Percentiles rank a stretch among this genome's conserved stretches.
Evolutionary conservation across 108 stramenopile genomes (phyloP).

Genomic region (Conticribra weissflogii): DNA sequence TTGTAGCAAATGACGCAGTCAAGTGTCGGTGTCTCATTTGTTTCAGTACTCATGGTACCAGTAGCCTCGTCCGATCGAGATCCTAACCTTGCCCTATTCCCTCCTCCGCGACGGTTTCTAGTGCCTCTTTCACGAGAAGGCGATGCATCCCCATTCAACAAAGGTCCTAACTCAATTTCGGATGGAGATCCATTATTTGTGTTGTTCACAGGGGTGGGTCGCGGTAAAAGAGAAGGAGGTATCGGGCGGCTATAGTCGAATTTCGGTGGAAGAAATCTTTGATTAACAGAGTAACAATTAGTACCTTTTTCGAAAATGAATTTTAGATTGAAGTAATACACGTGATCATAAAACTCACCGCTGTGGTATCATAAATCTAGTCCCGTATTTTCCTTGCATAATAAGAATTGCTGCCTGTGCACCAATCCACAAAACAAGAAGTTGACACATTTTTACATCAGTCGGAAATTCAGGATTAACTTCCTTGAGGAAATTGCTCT

Average conservation of each 20-base stretch:
- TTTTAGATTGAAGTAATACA: not conserved
- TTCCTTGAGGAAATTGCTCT: slow-evolving; percentile 87
- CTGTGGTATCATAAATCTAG: slow-evolving; percentile 94
- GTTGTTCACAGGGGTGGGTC: slow-evolving; percentile 22
- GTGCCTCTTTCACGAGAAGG: slow-evolving; percentile 20
- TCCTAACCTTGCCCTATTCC: slow-evolving; percentile 32
- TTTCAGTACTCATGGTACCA: slow-evolving; percentile 38
- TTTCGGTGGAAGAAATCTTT: slow-evolving; percentile 87
- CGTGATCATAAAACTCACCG: slow-evolving; percentile 31
- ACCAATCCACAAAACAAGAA: slow-evolving; percentile 85
- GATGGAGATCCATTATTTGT: slow-evolving; percentile 38
- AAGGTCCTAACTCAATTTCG: slow-evolving; percentile 60
- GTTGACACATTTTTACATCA: slow-evolving; percentile 62
- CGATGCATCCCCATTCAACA: slow-evolving; percentile 35
- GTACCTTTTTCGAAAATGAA: not conserved
- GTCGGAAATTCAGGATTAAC: slow-evolving; percentile 73
- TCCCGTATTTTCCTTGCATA: slow-evolving; percentile 82
- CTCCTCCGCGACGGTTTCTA: slow-evolving; percentile 37
- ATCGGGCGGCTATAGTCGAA: slow-evolving; percentile 94
- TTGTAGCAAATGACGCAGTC: slow-evolving; percentile 95
- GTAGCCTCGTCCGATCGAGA: slow-evolving; percentile 28
- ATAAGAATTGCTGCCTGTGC: slow-evolving; percentile 84
- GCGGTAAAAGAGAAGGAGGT: slow-evolving; percentile 65
- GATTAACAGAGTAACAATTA: not conserved
- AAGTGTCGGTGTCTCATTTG: slow-evolving; percentile 40